Evolutionary conservation across 2,329 filamentous ascomycete genomes (phyloP).

Genomic region (Botrytis fragariae): DNA sequence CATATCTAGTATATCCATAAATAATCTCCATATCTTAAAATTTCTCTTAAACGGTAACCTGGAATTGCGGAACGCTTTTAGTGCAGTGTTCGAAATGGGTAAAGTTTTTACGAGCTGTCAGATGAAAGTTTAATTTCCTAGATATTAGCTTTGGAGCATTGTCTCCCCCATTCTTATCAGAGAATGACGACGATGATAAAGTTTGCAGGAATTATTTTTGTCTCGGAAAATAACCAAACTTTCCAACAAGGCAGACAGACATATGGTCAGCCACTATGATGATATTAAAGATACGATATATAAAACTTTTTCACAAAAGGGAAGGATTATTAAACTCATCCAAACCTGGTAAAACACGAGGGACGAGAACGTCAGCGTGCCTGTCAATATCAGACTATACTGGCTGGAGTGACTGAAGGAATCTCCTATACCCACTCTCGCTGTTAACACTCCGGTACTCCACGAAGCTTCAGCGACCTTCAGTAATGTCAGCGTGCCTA

Average conservation of each 20-base stretch:
- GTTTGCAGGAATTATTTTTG: neutral
- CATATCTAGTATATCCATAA: neutral
- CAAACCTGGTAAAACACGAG: neutral
- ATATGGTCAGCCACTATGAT: neutral
- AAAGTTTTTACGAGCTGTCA: neutral
- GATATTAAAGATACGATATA: neutral
- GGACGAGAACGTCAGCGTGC: neutral
- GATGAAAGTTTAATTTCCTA: neutral
- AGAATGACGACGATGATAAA: neutral
- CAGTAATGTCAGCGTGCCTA: neutral
- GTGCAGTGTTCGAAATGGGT: neutral
- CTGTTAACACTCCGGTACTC: neutral
- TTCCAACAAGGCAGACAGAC: constrained; percentile 17
- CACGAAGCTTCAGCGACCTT: constrained; percentile 3
- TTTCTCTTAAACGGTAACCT: constrained; percentile 4
- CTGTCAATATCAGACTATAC: neutral
- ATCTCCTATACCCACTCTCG: neutral
- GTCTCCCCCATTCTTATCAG: neutral
- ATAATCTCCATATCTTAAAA: neutral
- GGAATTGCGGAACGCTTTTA: neutral
- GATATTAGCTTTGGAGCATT: neutral
- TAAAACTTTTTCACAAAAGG: neutral
- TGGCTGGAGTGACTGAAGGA: neutral
- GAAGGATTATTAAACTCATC: constrained; percentile 16
- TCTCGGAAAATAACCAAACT: neutral